Evolutionary conservation across 257 asterid species (phyloP).

Genomic region (Ehretia macrophylla): DNA sequence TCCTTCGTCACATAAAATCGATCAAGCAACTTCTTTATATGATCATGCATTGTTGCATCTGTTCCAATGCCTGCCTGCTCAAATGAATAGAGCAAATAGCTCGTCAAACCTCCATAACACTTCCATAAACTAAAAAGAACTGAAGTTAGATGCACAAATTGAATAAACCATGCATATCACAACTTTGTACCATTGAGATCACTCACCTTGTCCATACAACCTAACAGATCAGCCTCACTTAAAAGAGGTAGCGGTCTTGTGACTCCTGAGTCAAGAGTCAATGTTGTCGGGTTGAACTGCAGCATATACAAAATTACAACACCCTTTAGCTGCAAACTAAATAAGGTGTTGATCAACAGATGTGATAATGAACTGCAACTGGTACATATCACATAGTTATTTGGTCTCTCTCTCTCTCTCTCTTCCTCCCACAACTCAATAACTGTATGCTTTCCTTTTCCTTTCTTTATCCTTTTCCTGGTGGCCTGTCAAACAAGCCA

Average conservation of each 20-base stretch:
- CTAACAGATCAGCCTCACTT: conserved; percentile 92
- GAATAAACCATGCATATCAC: conserved; percentile 8
- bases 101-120: conserved; percentile 1
- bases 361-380: neutral
- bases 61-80: conserved; percentile 90
- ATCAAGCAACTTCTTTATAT: conserved; percentile 95
- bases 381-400: neutral
- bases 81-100: conserved; percentile 13
- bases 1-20: conserved; percentile 90
- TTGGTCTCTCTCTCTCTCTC: neutral
- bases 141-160: conserved; percentile 6
- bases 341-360: neutral
- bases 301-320: conserved; percentile 6
- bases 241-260: conserved; percentile 95
- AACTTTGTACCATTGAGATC: conserved; percentile 4
- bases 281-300: conserved; percentile 80
- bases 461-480: neutral
- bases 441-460: neutral
- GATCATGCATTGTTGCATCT: conserved; percentile 99
- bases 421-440: neutral
- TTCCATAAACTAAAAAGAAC: neutral
- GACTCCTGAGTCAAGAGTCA: conserved; percentile 94
- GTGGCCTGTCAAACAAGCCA: neutral
- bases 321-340: neutral
- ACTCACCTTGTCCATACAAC: conserved; percentile 94